Conservation (phyloP, 2,329 filamentous ascomycete species). For the Exophiala mesophila region DNA sequence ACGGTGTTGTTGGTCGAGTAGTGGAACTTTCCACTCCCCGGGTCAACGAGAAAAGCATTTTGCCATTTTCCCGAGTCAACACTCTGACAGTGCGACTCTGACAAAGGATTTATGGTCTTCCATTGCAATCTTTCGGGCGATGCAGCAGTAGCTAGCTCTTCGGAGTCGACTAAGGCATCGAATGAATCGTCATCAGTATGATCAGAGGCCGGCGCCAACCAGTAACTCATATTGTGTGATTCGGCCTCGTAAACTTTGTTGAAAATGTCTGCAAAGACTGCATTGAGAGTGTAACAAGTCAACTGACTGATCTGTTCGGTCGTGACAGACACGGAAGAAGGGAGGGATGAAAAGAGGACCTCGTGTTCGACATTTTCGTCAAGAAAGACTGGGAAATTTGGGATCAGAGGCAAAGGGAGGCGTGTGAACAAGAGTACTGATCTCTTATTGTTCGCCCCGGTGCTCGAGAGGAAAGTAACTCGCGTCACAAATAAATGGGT, state of each 20-base stretch:
- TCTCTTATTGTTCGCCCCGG: slow-evolving; percentile 42
- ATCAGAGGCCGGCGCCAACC: slow-evolving; percentile 58
- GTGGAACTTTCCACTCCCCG: slow-evolving; percentile 53
- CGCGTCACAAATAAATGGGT: slow-evolving; percentile 14
- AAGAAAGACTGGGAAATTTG: slow-evolving; percentile 68
- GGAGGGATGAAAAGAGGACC: slow-evolving; percentile 49
- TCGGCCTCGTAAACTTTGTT: slow-evolving; percentile 74
- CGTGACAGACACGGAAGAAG: slow-evolving; percentile 41
- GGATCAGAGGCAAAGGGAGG: slow-evolving; percentile 57
- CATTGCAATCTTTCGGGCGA: slow-evolving; percentile 41
- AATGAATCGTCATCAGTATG: not conserved
- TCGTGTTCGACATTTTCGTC: slow-evolving; percentile 57
- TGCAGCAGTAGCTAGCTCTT: slow-evolving; percentile 32
- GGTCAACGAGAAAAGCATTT: slow-evolving; percentile 53
- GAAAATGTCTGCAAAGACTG: slow-evolving; percentile 76
- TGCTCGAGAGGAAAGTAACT: slow-evolving; percentile 4
- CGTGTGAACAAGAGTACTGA: slow-evolving; percentile 70
- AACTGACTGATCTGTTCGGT: slow-evolving; percentile 50
- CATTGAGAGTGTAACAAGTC: slow-evolving; percentile 65
- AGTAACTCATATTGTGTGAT: slow-evolving; percentile 68
- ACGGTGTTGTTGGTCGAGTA: slow-evolving; percentile 49
- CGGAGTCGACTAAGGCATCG: slow-evolving; percentile 17
- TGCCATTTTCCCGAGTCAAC: slow-evolving; percentile 35
- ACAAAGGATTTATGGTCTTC: slow-evolving; percentile 26
- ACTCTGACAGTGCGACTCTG: slow-evolving; percentile 30